A percentile compares a stretch with the other conserved stretches of the same genome.
Evolutionary conservation across 768 basidiomycete species (phyloP).

Genomic region (Phanerochaete sordida): DNA sequence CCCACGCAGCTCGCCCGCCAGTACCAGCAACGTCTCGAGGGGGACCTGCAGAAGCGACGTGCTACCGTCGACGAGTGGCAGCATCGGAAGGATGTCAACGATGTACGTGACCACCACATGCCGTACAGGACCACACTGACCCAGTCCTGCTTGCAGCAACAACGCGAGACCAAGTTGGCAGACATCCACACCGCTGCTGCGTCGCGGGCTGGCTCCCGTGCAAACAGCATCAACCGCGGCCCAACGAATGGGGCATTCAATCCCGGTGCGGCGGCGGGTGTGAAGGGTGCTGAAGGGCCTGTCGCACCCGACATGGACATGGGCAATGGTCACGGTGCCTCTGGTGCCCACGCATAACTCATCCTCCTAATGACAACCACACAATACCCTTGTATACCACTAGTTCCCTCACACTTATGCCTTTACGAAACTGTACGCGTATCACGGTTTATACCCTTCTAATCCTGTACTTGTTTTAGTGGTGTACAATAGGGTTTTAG

Average conservation of each 20-base stretch:
- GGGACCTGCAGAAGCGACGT: slow-evolving; percentile 22
- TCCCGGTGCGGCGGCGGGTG: slow-evolving; percentile 3
- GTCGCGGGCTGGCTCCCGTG: slow-evolving; percentile 12
- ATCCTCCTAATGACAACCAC: no score
- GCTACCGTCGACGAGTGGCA: slow-evolving; percentile 22
- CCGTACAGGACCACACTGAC: background rate
- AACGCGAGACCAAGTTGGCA: slow-evolving; percentile 21
- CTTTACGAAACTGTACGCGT: no score
- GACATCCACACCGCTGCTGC: slow-evolving; percentile 24
- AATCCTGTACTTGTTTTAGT: no score
- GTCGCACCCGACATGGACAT: background rate
- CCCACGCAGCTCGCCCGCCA: slow-evolving; percentile 26
- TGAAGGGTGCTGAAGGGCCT: slow-evolving; percentile 5
- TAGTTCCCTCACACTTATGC: no score
- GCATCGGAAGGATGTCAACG: slow-evolving; percentile 26
- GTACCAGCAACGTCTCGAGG: slow-evolving; percentile 22
- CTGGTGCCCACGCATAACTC: no score
- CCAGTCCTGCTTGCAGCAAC: slow-evolving; percentile 15
- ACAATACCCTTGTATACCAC: no score
- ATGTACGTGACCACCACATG: slow-evolving; percentile 18
- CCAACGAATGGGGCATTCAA: background rate
- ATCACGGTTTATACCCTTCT: no score
- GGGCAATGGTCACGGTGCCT: no score
- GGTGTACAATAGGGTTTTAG: no score
- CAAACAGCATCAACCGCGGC: slow-evolving; percentile 11